Conservation (phyloP, 306 rosid species). For the Medicago arabica region DNA sequence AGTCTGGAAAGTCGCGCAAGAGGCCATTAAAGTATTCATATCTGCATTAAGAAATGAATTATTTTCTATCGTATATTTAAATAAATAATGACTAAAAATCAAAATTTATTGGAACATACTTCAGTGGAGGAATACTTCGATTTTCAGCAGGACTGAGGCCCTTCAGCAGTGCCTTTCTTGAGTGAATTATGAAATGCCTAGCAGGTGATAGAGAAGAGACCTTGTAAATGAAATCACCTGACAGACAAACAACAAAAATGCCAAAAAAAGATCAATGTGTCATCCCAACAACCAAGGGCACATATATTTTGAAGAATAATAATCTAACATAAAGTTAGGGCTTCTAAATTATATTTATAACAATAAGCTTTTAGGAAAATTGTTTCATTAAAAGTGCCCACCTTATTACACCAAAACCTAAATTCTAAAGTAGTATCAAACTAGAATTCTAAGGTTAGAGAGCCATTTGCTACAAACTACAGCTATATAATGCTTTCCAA, state of each 20-base stretch:
- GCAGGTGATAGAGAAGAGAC: slow-evolving; percentile 94
- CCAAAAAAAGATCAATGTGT: slow-evolving; percentile 39
- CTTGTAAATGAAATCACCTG: slow-evolving; percentile 97
- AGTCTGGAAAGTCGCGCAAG: slow-evolving; percentile 95
- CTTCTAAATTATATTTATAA: slow-evolving; percentile 13
- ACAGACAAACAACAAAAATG: slow-evolving; percentile 33
- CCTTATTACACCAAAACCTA: background rate
- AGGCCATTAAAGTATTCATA: slow-evolving; percentile 93
- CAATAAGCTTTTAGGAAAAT: slow-evolving; percentile 6
- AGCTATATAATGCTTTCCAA: background rate
- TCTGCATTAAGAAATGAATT: slow-evolving; percentile 54
- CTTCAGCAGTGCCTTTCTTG: slow-evolving; percentile 92
- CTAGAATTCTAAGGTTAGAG: background rate
- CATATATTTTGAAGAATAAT: slow-evolving; percentile 17
- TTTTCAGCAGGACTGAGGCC: slow-evolving; percentile 98
- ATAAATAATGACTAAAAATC: slow-evolving; percentile 29
- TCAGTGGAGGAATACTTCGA: slow-evolving; percentile 91
- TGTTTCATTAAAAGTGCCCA: slow-evolving; percentile 13
- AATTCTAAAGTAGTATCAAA: background rate
- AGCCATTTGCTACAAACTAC: background rate
- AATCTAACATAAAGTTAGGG: slow-evolving; percentile 6
- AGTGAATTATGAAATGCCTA: slow-evolving; percentile 88
- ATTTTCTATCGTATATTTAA: slow-evolving; percentile 24
- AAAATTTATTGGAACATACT: slow-evolving; percentile 57
- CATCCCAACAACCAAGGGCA: slow-evolving; percentile 33